phyloP scores from a whole-genome alignment of 1,284 basidiomycete genomes.

The Cryptococcus depauperatus region DNA sequence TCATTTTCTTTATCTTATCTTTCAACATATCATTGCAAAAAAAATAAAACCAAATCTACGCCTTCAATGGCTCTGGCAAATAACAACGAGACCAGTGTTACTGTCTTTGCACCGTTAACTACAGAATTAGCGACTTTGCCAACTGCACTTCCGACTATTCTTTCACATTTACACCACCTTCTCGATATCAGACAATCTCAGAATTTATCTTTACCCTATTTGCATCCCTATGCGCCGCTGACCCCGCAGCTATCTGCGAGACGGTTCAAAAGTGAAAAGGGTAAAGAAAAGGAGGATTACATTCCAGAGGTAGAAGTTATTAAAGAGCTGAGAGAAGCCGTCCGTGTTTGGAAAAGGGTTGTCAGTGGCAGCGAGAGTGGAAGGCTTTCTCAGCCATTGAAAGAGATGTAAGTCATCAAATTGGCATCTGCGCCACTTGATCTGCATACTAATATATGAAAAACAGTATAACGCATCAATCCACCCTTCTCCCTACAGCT shows the following conservation, averaged over 20 bases:
- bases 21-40: neutral
- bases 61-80: no score
- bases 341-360: slow-evolving; percentile 9
- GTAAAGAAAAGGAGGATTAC: slow-evolving; percentile 8
- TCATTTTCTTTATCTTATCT: neutral
- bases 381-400: slow-evolving; percentile 21
- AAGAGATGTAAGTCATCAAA: slow-evolving; percentile 24
- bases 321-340: slow-evolving; percentile 3
- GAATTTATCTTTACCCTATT: slow-evolving; percentile 17
- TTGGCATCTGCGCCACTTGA: no score
- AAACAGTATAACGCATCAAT: slow-evolving; percentile 27
- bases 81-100: no score
- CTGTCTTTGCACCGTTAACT: no score
- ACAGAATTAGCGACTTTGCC: no score
- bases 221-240: slow-evolving; percentile 26
- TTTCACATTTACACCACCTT: slow-evolving; percentile 19
- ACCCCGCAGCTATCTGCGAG: slow-evolving; percentile 7
- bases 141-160: slow-evolving; percentile 12
- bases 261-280: slow-evolving; percentile 12
- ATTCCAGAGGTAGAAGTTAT: slow-evolving; percentile 9
- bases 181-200: slow-evolving; percentile 15
- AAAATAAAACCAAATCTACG: no score
- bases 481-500: slow-evolving; percentile 17
- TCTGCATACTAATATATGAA: slow-evolving; percentile 1
- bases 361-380: slow-evolving; percentile 13